Evolutionary conservation across 202 grass and related monocot species (phyloP), one percentile per base, ranked within the genome.

Genomic region (Carex arenaria): DNA sequence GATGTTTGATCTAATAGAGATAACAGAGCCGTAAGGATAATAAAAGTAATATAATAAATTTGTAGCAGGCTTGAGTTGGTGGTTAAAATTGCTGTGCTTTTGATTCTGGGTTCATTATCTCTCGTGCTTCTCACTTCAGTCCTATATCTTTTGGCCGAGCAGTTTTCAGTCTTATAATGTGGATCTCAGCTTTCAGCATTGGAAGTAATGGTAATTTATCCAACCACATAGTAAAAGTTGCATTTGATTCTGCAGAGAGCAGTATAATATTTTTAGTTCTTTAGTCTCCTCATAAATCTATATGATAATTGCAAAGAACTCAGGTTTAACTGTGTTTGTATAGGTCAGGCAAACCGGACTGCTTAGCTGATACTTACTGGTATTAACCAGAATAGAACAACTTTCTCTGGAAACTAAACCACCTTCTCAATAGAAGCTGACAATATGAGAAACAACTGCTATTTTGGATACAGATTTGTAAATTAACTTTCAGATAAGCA

Each of bases 111-210:
- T 57, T 32, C 14, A 57, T 15, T 32, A 56, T 32, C 72, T 76
- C 72, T 76, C 2, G 51, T 76, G 52, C 51, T 76, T 56, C 40
- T 76, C 52, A 56, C 20, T 52, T 11, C 72, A 76, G 72, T 76
- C 72, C 72, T 76, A 76, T 4, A 57, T 77, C 72, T 34, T 15
- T 77, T 3, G 72, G 72, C 15, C 72, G 72, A 57, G 26, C 23
- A 77, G 72, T 56, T 77, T 77, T 77, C 23, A 34, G 13, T 15
- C 26, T 56, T 77, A 57, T 77, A 77, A 57, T 77, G 51, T 55
- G 51, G 52, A 56, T 77, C 28, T 15, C 51, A 34, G 7, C 52
- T 77, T 57, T 77, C 51, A 57, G 15, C 31, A 55, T 77, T 7
- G 51, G 51, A 77, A 56, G 15, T 28, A 77, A 77, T 77, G 72